A percentile compares a stretch with the other conserved stretches of the same genome.
Evolutionary conservation across 2,329 filamentous ascomycete genomes (phyloP).

Genomic region (Ambrosiella xylebori): DNA sequence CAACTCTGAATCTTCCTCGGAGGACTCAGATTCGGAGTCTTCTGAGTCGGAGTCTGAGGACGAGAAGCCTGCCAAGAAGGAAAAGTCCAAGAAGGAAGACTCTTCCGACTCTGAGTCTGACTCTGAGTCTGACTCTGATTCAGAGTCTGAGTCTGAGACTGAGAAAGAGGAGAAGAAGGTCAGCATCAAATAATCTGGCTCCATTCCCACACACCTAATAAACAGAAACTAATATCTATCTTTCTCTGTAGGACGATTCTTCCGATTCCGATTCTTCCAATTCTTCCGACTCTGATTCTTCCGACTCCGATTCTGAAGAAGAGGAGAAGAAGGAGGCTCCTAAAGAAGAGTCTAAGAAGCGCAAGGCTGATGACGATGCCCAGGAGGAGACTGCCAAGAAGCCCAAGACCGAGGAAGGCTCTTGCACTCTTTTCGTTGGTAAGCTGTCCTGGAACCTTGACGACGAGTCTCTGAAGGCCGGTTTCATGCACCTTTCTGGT

Average conservation of each 20-base stretch:
- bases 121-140: conserved; percentile 17
- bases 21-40: conserved; percentile 18
- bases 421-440: conserved; percentile 54
- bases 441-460: conserved; percentile 85
- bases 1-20: conserved; percentile 22
- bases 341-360: conserved; percentile 26
- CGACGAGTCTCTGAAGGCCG: conserved; percentile 61
- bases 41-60: conserved; percentile 21
- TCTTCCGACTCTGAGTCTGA: conserved; percentile 19
- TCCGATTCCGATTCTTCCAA: conserved; percentile 19
- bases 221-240: conserved; percentile 16
- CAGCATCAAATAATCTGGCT: background rate
- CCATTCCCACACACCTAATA: background rate
- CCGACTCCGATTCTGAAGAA: conserved; percentile 20
- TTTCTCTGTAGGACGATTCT: conserved; percentile 16
- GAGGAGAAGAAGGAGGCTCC: conserved; percentile 21
- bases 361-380: conserved; percentile 29
- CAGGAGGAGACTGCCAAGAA: conserved; percentile 44
- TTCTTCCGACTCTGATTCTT: conserved; percentile 19
- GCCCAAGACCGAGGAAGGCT: conserved; percentile 39
- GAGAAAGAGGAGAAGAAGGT: conserved; percentile 14
- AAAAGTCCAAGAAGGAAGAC: conserved; percentile 12
- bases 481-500: conserved; percentile 67
- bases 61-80: conserved; percentile 18
- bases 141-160: conserved; percentile 18